Evolutionary conservation across 2,329 filamentous ascomycete genomes (phyloP), one percentile per base, ranked within the genome.

Genomic region (Hypomyces perniciosus): DNA sequence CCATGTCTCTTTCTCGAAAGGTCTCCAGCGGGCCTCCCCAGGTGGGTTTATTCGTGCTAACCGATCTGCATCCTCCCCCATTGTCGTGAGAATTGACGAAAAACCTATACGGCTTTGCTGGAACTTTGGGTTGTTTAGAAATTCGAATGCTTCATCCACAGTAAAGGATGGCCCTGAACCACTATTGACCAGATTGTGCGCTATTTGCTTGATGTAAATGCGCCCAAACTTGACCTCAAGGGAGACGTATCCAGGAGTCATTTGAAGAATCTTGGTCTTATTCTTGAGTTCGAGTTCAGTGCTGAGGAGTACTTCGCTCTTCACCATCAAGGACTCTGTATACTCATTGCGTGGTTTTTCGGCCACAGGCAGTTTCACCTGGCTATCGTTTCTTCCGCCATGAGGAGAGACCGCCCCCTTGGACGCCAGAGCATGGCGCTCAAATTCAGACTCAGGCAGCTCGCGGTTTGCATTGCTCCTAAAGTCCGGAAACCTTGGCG

Each of bases 171-270:
- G 60, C 1, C 56, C 61, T 38, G 48, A 30, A 2, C 56, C 58
- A 30, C 54, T 43, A 31, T 59, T 52, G 30, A 66, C 59, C 5
- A 57, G 26, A 9, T 52, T 48, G 10, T 50, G 52, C 4, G 35
- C 45, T 9, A 57, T 27, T 7, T 63, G 51, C 28, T 58, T 62
- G 33, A 64, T 35, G 44, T 62, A 66, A 7, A 66, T 50, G 3
- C 65, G 61, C 1, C 65, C 65, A 41, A 68, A 62, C 10, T 55
- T 55, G 30, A 62, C 50, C 37, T 60, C 54, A 7, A 67, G 39
- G 5, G 51, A 55, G 10, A 65, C 34, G 6, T 48, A 45, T 1
- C 65, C 65, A 6, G 65, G 61, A 0, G 52, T 53, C 6, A 58
- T 34, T 43, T 59, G 56, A 12, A 67, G 41, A 6, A 62, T 30